Evolutionary conservation across 2,329 filamentous ascomycete genomes (phyloP), one percentile per base, ranked within the genome.

Genomic region (Cyanodermella asteris): DNA sequence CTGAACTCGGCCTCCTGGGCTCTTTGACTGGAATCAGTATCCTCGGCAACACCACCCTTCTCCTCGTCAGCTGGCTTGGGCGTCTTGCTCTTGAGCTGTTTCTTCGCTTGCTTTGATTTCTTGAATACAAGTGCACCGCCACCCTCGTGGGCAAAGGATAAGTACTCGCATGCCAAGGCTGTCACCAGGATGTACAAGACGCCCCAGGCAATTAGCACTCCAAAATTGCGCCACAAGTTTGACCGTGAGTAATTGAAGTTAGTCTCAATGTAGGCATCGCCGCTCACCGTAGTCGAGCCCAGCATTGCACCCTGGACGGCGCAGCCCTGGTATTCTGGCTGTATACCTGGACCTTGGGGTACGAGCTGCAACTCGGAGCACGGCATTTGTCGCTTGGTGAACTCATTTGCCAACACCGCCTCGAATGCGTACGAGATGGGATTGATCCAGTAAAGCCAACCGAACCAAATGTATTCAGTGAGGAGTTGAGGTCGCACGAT

Each of bases 161-260:
- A 58, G 1, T 63, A 36, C 38, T 90, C 77, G 10, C 72, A 69
- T 1, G 70, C 73, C 13, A 74, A 35, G 5, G 73, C 60, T 0
- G 76, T 84, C 16, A 84, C 47, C 7, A 70, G 35, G 8, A 90
- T 62, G 39, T 84, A 90, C 5, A 80, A 58, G 1, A 77, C 55
- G 1, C 67, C 63, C 35, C 78, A 87, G 0, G 72, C 76, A 35
- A 82, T 67, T 2, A 87, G 48, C 4, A 82, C 69, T 16, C 72
- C 76, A 38, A 76, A 80, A 42, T 84, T 81, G 4, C 76, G 66
- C 55, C 69, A 73, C 1, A 72, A 44, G 37, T 73, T 55, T 14
- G 46, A 49, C 11, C 64, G 50, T 1, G 56, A 55, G 36, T 70
- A 72, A 22, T 58, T 49, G 43, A 62, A 73, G 6, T 55, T 55